phyloP scores from a whole-genome alignment of 2,329 filamentous ascomycete genomes.

The Ophiocordyceps australis region DNA sequence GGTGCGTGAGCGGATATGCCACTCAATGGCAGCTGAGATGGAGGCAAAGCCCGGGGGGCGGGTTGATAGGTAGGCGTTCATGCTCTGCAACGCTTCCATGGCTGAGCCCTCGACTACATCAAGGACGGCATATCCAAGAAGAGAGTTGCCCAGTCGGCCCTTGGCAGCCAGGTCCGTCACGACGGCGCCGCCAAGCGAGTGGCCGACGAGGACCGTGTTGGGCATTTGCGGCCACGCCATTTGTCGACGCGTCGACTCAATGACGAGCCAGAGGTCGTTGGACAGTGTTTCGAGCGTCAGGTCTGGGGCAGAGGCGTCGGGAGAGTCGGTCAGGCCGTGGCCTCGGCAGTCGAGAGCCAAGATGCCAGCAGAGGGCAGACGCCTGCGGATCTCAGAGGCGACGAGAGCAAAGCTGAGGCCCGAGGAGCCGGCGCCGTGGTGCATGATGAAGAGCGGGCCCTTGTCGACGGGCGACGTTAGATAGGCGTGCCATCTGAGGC shows the following conservation, averaged over 20 bases:
- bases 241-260: conserved; percentile 44
- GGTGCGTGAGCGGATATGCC: conserved; percentile 81
- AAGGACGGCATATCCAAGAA: conserved; percentile 77
- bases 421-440: conserved; percentile 88
- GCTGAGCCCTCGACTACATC: conserved; percentile 94
- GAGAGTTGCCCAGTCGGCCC: conserved; percentile 41
- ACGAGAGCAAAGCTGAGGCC: conserved; percentile 82
- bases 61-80: conserved; percentile 79
- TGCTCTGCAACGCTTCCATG: conserved; percentile 84
- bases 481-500: conserved; percentile 66
- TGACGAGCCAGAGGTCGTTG: conserved; percentile 50
- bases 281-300: conserved; percentile 57
- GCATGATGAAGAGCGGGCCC: conserved; percentile 76
- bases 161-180: conserved; percentile 65
- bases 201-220: conserved; percentile 66
- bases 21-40: conserved; percentile 67
- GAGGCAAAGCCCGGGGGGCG: conserved; percentile 65
- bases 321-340: conserved; percentile 55
- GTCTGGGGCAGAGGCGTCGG: conserved; percentile 28
- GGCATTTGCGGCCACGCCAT: conserved; percentile 63
- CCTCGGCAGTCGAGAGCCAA: conserved; percentile 74
- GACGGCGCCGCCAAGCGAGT: conserved; percentile 84
- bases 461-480: conserved; percentile 60
- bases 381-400: conserved; percentile 56
- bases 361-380: conserved; percentile 64